Evolutionary conservation across 1,284 basidiomycete species (phyloP).

Genomic region (Sphaerobolus stellatus): DNA sequence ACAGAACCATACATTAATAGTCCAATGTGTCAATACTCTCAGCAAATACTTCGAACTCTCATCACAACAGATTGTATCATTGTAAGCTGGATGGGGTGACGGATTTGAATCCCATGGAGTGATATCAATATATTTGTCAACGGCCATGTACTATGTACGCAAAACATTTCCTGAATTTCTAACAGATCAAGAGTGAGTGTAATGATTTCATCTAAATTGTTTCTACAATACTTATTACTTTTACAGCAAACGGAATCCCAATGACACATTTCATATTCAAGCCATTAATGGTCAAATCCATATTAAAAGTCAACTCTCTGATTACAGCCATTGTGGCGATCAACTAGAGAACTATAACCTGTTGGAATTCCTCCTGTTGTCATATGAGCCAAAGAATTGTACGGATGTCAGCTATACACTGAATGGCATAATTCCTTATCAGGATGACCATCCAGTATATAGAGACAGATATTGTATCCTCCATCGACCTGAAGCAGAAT

Average conservation of each 20-base stretch:
- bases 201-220: neutral
- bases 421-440: neutral
- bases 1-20: neutral
- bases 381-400: neutral
- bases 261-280: neutral
- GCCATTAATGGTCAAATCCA: neutral
- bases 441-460: neutral
- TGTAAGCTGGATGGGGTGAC: constrained; percentile 9
- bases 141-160: neutral
- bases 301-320: neutral
- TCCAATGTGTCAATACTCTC: constrained; percentile 8
- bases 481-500: neutral
- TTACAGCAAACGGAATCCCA: neutral
- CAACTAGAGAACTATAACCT: neutral
- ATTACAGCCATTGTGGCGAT: neutral
- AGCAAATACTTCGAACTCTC: constrained; percentile 14
- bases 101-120: neutral
- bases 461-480: neutral
- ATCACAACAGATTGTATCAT: constrained; percentile 10
- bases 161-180: neutral
- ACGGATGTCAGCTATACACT: neutral
- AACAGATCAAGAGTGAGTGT: neutral
- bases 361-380: neutral
- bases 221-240: neutral
- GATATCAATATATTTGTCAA: neutral